Conservation (phyloP, 148 eudicot genomes). For the Simmondsia chinensis region DNA sequence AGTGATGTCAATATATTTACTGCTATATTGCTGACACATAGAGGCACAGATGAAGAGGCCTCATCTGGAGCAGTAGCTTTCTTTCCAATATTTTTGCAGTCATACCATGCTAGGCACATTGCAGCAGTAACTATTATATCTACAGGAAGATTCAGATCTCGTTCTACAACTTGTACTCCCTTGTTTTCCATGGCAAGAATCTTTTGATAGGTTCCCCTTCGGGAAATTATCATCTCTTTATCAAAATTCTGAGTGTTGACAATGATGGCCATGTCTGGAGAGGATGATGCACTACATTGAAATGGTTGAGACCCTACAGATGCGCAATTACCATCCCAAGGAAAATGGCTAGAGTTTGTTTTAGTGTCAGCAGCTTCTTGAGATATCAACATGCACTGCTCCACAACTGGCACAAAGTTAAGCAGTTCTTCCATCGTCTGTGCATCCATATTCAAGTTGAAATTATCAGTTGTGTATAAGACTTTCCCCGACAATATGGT, state of each 20-base stretch:
- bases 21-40: slow-evolving; percentile 74
- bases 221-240: slow-evolving; percentile 88
- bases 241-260: slow-evolving; percentile 72
- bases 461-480: too few relatives aligned
- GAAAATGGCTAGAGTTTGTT: slow-evolving; percentile 7
- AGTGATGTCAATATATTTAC: slow-evolving; percentile 78
- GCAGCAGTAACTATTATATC: slow-evolving; percentile 67
- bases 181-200: slow-evolving; percentile 73
- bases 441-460: slow-evolving; percentile 16
- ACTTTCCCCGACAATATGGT: too few relatives aligned
- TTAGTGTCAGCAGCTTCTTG: slow-evolving; percentile 23
- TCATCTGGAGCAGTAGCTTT: slow-evolving; percentile 68
- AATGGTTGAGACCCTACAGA: slow-evolving; percentile 24
- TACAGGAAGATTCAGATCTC: slow-evolving; percentile 70
- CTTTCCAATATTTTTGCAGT: slow-evolving; percentile 62
- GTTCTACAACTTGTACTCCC: slow-evolving; percentile 80
- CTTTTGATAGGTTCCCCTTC: slow-evolving; percentile 85
- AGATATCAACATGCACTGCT: slow-evolving; percentile 19
- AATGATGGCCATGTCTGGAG: slow-evolving; percentile 40
- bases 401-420: slow-evolving; percentile 32
- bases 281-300: slow-evolving; percentile 19
- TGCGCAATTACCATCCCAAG: slow-evolving; percentile 17
- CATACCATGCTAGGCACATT: slow-evolving; percentile 83
- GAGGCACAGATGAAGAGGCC: slow-evolving; percentile 63
- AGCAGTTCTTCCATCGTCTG: slow-evolving; percentile 49